Percentiles rank a stretch among this genome's conserved stretches.
Evolutionary conservation across 108 stramenopile species (phyloP).

Genomic region (Nannochloropsis oceanica): DNA sequence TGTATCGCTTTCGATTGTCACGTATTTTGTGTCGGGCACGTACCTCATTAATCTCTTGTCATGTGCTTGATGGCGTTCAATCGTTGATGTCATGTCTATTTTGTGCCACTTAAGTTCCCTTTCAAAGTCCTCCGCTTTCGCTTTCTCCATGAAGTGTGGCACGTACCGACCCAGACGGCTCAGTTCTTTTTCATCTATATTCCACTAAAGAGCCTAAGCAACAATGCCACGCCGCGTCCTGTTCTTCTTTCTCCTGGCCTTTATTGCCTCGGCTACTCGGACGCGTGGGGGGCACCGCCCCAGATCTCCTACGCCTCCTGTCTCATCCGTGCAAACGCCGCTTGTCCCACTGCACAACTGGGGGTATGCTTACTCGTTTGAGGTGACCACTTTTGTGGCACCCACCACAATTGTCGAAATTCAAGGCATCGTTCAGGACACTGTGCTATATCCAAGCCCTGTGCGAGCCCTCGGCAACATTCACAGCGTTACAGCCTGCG

Average conservation of each 20-base stretch:
- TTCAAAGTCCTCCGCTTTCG: no score
- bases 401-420: background rate
- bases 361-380: background rate
- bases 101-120: no score
- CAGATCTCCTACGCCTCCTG: background rate
- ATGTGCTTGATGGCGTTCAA: no score
- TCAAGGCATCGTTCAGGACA: background rate
- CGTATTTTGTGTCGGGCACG: no score
- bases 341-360: background rate
- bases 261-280: background rate
- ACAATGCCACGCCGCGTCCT: no score
- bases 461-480: background rate
- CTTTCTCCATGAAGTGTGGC: no score
- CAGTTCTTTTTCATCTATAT: no score
- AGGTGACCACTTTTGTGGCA: background rate
- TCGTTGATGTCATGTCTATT: no score
- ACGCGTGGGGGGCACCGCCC: background rate
- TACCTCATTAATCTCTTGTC: no score
- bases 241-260: background rate
- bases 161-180: no score
- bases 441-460: background rate
- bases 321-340: background rate
- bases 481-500: background rate
- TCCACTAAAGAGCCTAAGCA: no score
- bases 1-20: no score